These are phyloP conservation scores for Yamagishiella unicocca DNA, from an alignment of 139 green algal genomes.

Conservation along the genomic window DNA sequence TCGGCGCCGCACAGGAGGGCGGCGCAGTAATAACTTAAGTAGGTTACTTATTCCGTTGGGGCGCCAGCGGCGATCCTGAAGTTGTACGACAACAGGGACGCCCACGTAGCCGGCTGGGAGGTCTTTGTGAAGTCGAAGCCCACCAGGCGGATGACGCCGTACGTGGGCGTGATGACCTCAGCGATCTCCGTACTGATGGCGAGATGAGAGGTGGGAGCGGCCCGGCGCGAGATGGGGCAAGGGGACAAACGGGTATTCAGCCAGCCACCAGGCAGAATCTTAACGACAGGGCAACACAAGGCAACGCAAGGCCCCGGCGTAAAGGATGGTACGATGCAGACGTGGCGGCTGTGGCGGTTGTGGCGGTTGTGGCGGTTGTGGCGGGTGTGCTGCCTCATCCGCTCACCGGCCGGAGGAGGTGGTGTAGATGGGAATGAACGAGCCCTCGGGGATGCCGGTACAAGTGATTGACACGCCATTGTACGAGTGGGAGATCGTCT, in stretches of 20 bases:
- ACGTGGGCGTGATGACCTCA: conserved; percentile 25
- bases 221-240: not conserved
- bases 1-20: too few species aligned
- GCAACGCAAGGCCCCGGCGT: too few species aligned
- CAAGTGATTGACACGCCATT: not conserved
- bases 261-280: too few species aligned
- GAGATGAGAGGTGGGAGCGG: not conserved
- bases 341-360: too few species aligned
- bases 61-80: conserved; percentile 14
- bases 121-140: conserved; percentile 8
- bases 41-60: not conserved
- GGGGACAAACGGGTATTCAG: too few species aligned
- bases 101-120: not conserved
- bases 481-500: not conserved
- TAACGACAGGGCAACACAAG: not conserved
- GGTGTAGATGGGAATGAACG: conserved; percentile 25
- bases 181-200: not conserved
- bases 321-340: not conserved
- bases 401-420: not conserved
- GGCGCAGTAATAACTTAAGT: too few species aligned
- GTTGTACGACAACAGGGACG: conserved; percentile 14
- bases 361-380: too few species aligned
- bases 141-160: conserved; percentile 12
- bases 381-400: too few species aligned
- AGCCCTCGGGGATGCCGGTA: not conserved